These are phyloP conservation scores for Neocatenulostroma microsporum DNA, from an alignment of 2,329 filamentous ascomycete species.

Conservation along the genomic window DNA sequence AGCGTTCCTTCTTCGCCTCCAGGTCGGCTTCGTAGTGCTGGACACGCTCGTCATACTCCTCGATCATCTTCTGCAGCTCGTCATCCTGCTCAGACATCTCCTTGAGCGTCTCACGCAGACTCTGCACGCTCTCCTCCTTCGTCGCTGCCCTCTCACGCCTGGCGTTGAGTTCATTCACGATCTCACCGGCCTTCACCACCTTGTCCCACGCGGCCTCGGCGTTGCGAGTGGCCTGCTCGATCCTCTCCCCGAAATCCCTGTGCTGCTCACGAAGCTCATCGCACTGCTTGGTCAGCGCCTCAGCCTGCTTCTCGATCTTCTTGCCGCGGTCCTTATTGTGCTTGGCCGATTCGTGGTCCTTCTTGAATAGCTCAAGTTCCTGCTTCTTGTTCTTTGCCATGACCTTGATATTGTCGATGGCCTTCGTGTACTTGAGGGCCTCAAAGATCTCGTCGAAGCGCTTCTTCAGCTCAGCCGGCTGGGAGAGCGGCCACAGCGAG, in stretches of 20 bases:
- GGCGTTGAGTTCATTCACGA: constrained; percentile 66
- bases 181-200: constrained; percentile 63
- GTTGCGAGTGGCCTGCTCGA: constrained; percentile 48
- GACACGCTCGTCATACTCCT: constrained; percentile 71
- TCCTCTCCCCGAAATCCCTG: constrained; percentile 51
- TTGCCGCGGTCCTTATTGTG: constrained; percentile 78
- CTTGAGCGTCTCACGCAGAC: constrained; percentile 63
- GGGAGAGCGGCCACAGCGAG: constrained; percentile 91
- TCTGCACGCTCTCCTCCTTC: constrained; percentile 61
- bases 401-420: constrained; percentile 87
- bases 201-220: constrained; percentile 60
- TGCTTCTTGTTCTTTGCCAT: constrained; percentile 76
- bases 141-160: constrained; percentile 68
- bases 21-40: constrained; percentile 53
- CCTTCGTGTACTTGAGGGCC: constrained; percentile 92
- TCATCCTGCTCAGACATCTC: constrained; percentile 73
- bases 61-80: constrained; percentile 61
- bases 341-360: constrained; percentile 69
- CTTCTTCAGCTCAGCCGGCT: constrained; percentile 78
- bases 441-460: constrained; percentile 98
- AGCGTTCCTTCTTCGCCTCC: constrained; percentile 55
- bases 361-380: constrained; percentile 63
- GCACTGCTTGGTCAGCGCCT: constrained; percentile 59
- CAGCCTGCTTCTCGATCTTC: constrained; percentile 37
- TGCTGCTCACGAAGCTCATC: constrained; percentile 53